These are phyloP conservation scores for Apophysomyces variabilis DNA, from an alignment of 371 early-diverging fungal genomes.

Conservation along the genomic window DNA sequence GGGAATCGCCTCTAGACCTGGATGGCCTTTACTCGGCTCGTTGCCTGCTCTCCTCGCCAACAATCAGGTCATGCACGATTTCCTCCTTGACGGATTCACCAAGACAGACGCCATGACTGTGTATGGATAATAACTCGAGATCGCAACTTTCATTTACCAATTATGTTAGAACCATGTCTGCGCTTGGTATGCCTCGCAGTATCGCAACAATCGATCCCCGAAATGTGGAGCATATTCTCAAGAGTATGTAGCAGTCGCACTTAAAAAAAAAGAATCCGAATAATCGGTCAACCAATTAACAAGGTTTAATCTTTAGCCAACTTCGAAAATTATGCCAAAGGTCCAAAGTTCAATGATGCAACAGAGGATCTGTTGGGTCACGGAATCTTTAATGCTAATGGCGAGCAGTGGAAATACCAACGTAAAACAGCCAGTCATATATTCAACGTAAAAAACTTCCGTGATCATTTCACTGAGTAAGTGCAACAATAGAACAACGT, in stretches of 20 bases:
- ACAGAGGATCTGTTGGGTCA: slow-evolving; percentile 58
- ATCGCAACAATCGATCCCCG: slow-evolving; percentile 35
- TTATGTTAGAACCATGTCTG: slow-evolving; percentile 26
- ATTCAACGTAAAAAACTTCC: slow-evolving; percentile 68
- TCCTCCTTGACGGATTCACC: slow-evolving; percentile 11
- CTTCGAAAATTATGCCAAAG: slow-evolving; percentile 60
- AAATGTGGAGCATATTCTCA: slow-evolving; percentile 33
- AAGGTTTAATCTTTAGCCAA: slow-evolving; percentile 24
- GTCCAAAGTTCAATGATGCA: slow-evolving; percentile 34
- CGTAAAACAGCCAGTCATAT: slow-evolving; percentile 66
- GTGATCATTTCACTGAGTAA: slow-evolving; percentile 54
- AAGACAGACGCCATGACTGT: slow-evolving; percentile 20
- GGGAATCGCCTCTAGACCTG: slow-evolving; percentile 28
- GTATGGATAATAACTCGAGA: slow-evolving; percentile 11
- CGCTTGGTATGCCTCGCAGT: slow-evolving; percentile 31
- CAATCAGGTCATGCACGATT: slow-evolving; percentile 29
- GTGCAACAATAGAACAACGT: slow-evolving; percentile 6
- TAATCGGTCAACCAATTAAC: background rate
- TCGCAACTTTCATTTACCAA: background rate
- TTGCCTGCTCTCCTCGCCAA: slow-evolving; percentile 27
- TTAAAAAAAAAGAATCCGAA: background rate
- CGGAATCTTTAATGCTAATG: slow-evolving; percentile 72
- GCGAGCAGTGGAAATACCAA: slow-evolving; percentile 61
- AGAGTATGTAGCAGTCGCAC: slow-evolving; percentile 12
- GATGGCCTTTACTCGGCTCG: slow-evolving; percentile 37